These are phyloP conservation scores for Lachnellula cervina DNA, from an alignment of 2,329 filamentous ascomycete genomes.

Conservation along the genomic window DNA sequence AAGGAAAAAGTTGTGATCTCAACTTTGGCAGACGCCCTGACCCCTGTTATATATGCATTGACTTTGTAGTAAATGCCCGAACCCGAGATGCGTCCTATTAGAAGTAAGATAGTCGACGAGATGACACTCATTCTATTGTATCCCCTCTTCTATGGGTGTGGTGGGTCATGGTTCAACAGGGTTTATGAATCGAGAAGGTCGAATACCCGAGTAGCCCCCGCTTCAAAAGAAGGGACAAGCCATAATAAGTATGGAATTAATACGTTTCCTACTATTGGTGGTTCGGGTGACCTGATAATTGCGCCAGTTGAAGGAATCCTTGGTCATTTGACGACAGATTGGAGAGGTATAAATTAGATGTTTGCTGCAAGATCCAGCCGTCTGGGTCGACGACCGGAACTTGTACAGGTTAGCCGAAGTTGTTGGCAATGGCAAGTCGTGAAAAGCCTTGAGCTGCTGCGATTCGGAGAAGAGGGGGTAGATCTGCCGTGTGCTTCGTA, in stretches of 20 bases:
- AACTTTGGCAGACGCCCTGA: not conserved
- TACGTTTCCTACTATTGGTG: not conserved
- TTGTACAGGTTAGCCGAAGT: not conserved
- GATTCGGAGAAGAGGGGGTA: not conserved
- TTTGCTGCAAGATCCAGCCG: slow-evolving; percentile 1
- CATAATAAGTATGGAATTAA: not conserved
- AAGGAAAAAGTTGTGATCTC: too few species aligned
- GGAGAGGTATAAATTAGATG: not conserved
- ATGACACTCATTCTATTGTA: not conserved
- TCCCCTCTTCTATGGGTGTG: not conserved
- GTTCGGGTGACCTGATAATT: not conserved
- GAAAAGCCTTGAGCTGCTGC: not conserved
- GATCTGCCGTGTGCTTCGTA: slow-evolving; percentile 3
- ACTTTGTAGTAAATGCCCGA: not conserved
- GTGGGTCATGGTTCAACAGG: not conserved
- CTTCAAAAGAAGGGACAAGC: too few species aligned
- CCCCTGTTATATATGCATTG: not conserved
- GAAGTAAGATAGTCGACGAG: not conserved
- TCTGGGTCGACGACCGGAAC: not conserved
- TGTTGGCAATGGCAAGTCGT: not conserved
- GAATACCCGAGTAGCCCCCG: too few species aligned
- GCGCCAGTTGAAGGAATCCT: not conserved
- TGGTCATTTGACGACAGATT: not conserved
- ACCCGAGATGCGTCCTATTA: not conserved
- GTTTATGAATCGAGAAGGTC: not conserved